Evolutionary conservation across 108 stramenopile genomes (phyloP), one percentile per base, ranked within the genome.

Genomic region (Skeletonema costatum): DNA sequence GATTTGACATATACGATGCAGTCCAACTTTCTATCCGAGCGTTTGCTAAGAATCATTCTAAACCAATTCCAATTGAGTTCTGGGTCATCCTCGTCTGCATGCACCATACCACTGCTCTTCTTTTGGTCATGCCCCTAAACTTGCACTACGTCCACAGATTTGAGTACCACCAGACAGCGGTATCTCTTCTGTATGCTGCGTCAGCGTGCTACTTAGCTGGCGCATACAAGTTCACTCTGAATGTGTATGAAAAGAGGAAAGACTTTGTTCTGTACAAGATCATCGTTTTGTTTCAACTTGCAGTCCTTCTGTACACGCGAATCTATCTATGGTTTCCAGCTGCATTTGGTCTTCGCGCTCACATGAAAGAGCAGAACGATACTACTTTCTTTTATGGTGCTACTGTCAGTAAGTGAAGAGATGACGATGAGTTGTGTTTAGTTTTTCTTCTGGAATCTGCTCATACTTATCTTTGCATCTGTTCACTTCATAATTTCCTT

Each of bases 361-460:
- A 67, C 41, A 42, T 67, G 51, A 58, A 21, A 42, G 66, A 67
- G 66, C 30, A 30, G 14, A 21, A 58, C 5, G 66, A 67, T 19
- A 67, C 66, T n/a, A 67, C 48, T 50, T 67, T 67, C 66, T 58
- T 58, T n/a, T 51, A 67, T n/a, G 32, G 30, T n/a, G 62, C 62
- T n/a, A 63, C 62, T 36, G 32, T 63, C 62, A 63, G 61, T 31
- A 63, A 63, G 61, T 44, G 16, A 16, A 42, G 61, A 42, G 61
- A 61, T 32, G 21, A 31, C 41, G 4, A 21, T 19, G 4, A n/a
- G 17, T 44, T 32, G 32, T 33, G 13, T n/a, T 10, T 51, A 19
- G 17, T 6, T 2, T 19, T 51, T 48, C n/a, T 48, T 4, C 44
- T 12, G 11, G 14, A 35, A 35, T 35, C 33, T 35, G 1, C 33